Evolutionary conservation across 2,329 filamentous ascomycete species (phyloP).

Genomic region (Didymella glomerata): DNA sequence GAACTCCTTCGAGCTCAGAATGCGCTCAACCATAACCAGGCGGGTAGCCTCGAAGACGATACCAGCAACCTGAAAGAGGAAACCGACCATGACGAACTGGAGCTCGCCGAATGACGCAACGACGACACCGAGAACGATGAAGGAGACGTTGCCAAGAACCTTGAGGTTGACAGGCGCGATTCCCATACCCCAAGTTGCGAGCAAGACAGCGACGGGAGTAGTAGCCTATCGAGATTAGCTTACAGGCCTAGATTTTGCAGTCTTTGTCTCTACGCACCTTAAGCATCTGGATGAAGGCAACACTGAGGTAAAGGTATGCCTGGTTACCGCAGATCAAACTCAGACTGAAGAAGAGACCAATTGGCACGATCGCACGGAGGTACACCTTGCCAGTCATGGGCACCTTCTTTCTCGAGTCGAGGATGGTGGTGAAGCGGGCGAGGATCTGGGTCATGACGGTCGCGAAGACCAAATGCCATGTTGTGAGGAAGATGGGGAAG

Average conservation of each 20-base stretch:
- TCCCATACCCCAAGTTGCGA: constrained; percentile 88
- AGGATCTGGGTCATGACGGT: constrained; percentile 94
- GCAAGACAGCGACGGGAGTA: constrained; percentile 89
- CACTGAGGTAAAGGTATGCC: constrained; percentile 93
- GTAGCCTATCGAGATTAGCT: constrained; percentile 70
- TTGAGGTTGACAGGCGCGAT: constrained; percentile 84
- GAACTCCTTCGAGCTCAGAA: constrained; percentile 83
- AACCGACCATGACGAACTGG: constrained; percentile 82
- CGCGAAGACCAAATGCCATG: constrained; percentile 94
- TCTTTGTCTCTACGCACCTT: constrained; percentile 68
- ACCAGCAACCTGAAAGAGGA: constrained; percentile 80
- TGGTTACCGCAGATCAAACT: constrained; percentile 96
- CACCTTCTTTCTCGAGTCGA: constrained; percentile 93
- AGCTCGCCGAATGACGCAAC: constrained; percentile 97
- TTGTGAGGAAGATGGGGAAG: constrained; percentile 73
- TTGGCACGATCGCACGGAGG: constrained; percentile 90
- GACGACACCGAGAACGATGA: constrained; percentile 93
- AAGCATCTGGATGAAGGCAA: constrained; percentile 99
- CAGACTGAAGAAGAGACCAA: constrained; percentile 94
- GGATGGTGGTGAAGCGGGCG: constrained; percentile 84
- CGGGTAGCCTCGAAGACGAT: constrained; percentile 84
- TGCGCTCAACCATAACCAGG: constrained; percentile 83
- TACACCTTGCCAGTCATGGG: constrained; percentile 98
- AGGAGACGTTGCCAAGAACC: constrained; percentile 89
- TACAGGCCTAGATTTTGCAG: not conserved